Evolutionary conservation across 371 early-diverging fungal genomes (phyloP), one percentile per base, ranked within the genome.

Genomic region (Mucor racemosus): DNA sequence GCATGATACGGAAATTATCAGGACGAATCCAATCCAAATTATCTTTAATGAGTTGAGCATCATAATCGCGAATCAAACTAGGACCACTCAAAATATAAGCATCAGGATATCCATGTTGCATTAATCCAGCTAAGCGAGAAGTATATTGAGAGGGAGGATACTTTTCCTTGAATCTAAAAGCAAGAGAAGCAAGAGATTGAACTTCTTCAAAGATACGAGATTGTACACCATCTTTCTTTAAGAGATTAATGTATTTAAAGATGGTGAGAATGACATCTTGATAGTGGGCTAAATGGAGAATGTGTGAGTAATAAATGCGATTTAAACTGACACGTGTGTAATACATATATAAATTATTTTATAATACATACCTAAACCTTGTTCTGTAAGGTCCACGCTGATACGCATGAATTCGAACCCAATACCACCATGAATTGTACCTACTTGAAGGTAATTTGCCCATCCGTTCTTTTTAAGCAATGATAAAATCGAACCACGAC

Each of bases 211-310:
- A 95, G 34, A 90, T 88, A 78, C 91, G 91, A 41, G 88, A 79
- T 67, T 93, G 90, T 26, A 93, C 82, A 4, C 94, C 94, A 36
- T 73, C 74, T 6, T 75, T 71, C 38, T 85, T 82, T 26, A 97
- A 75, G 82, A 97, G 82, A 26, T 89, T 76, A 62, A 97, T 91
- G 72, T 96, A 99, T 73, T 92, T 91, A 76, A 97, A 99, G 19
- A 97, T 76, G 44, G 88, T 82, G 9, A 78, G 65, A 26, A 97
- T 80, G 5, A 97, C 89, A 38, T 95, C 92, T 55, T 92, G 84
- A 62, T 88, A 90, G 54, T 90, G 81, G 19, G 76, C 89, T 88
- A 40, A 44, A 59, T 53, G 33, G 44, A 55, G 39, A 50, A 48
- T 39, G 63, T 50, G 63, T 62, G 53, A 64, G 41, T 19, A 26